Evolutionary conservation across 805 yeast genomes (phyloP).

Genomic region (Candida odintsovae): DNA sequence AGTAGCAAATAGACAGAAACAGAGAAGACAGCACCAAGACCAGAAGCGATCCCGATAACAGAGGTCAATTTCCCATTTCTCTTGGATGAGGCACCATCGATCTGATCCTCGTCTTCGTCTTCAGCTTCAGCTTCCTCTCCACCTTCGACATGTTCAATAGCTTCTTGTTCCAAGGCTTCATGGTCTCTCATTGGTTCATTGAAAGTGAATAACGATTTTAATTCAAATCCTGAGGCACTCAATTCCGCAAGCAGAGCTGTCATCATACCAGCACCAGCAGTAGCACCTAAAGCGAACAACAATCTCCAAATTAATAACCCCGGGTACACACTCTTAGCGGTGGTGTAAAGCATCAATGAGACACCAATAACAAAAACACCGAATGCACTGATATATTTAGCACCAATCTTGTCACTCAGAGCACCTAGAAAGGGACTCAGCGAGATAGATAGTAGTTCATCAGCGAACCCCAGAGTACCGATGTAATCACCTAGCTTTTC

Average conservation of each 20-base stretch:
- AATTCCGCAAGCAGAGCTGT: conserved; percentile 56
- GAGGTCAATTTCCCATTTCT: conserved; percentile 55
- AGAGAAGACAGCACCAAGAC: conserved; percentile 62
- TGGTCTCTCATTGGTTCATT: conserved; percentile 5
- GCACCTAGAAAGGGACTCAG: conserved; percentile 61
- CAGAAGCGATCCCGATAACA: conserved; percentile 54
- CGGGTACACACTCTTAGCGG: conserved; percentile 41
- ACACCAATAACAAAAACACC: conserved; percentile 46
- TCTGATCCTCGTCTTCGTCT: conserved; percentile 6
- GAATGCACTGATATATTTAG: conserved; percentile 43
- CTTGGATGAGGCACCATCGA: conserved; percentile 11
- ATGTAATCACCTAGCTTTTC: conserved; percentile 37
- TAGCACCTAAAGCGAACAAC: conserved; percentile 57
- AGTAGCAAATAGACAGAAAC: conserved; percentile 50
- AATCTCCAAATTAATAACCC: conserved; percentile 44
- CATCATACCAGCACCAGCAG: conserved; percentile 48
- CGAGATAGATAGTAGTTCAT: conserved; percentile 49
- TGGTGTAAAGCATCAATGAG: conserved; percentile 44
- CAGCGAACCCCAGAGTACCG: conserved; percentile 48
- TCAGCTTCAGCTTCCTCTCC: conserved; percentile 2
- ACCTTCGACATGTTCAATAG: not conserved
- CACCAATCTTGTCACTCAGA: conserved; percentile 54
- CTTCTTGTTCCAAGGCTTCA: not conserved
- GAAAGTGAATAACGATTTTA: conserved; percentile 17
- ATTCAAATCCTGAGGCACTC: conserved; percentile 38